Evolutionary conservation across 2,329 filamentous ascomycete genomes (phyloP).

Genomic region (Tricladium varicosporioides): DNA sequence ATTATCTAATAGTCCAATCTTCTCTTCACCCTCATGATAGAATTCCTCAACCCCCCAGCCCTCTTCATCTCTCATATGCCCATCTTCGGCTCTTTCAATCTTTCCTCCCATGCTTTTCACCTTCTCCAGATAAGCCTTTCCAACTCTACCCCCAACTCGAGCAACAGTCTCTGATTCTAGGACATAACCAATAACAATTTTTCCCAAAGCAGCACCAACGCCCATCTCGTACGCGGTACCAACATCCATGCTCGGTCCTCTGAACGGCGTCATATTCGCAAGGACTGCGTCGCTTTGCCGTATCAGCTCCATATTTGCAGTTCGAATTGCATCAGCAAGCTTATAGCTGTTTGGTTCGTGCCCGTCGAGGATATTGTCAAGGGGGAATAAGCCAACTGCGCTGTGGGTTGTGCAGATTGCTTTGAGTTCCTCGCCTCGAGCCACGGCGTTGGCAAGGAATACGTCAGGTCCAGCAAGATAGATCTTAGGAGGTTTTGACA

Average conservation of each 20-base stretch:
- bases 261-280: conserved; percentile 28
- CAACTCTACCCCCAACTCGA: neutral
- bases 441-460: conserved; percentile 20
- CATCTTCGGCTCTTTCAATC: conserved; percentile 19
- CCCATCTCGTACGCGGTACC: conserved; percentile 30
- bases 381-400: conserved; percentile 23
- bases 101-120: conserved; percentile 6
- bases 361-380: conserved; percentile 21
- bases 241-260: conserved; percentile 26
- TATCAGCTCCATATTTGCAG: conserved; percentile 27
- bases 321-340: conserved; percentile 21
- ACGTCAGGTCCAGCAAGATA: conserved; percentile 30
- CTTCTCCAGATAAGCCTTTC: conserved; percentile 21
- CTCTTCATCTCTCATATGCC: conserved; percentile 21
- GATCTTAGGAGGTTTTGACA: conserved; percentile 11
- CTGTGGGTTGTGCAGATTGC: conserved; percentile 17
- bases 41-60: conserved; percentile 42
- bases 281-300: conserved; percentile 21
- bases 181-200: conserved; percentile 25
- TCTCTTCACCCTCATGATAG: conserved; percentile 43
- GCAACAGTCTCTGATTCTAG: neutral
- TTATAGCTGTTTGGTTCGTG: conserved; percentile 13
- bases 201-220: conserved; percentile 23
- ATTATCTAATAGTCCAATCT: conserved; percentile 33
- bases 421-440: conserved; percentile 21